Percentiles rank a stretch among this genome's conserved stretches.
These are phyloP conservation scores for Phenoliferia sp. DNA, from an alignment of 1,284 basidiomycete species.

Conservation along the genomic window DNA sequence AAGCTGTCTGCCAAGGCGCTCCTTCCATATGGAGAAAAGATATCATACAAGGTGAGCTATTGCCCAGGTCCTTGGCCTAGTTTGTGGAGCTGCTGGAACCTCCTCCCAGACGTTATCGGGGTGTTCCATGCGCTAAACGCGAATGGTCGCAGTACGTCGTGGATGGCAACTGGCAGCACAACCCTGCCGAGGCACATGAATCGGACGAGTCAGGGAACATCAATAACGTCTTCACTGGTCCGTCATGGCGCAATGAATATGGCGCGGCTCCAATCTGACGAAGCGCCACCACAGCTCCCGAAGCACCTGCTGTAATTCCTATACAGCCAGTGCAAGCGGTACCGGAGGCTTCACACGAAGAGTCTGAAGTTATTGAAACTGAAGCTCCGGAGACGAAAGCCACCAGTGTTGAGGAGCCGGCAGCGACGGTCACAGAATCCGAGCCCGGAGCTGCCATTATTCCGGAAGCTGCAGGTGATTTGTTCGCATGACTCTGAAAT, in stretches of 20 bases:
- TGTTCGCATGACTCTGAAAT: neutral
- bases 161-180: conserved; percentile 33
- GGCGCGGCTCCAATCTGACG: neutral
- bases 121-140: neutral
- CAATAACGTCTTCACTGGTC: conserved; percentile 36
- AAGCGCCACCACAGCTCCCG: conserved; percentile 1
- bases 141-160: conserved; percentile 30
- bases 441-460: neutral
- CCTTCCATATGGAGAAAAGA: conserved; percentile 29
- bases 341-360: neutral
- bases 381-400: neutral
- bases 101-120: too few species aligned
- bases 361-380: neutral
- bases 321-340: neutral
- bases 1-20: conserved; percentile 25
- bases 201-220: conserved; percentile 33
- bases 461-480: neutral
- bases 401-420: neutral
- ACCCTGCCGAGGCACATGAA: conserved; percentile 31
- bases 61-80: too few species aligned
- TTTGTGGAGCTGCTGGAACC: too few species aligned
- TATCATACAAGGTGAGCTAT: conserved; percentile 34
- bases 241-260: neutral
- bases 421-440: neutral
- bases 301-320: neutral